phyloP scores from a whole-genome alignment of 192 early-diverging fungal species.

The Mortierella antarctica region DNA sequence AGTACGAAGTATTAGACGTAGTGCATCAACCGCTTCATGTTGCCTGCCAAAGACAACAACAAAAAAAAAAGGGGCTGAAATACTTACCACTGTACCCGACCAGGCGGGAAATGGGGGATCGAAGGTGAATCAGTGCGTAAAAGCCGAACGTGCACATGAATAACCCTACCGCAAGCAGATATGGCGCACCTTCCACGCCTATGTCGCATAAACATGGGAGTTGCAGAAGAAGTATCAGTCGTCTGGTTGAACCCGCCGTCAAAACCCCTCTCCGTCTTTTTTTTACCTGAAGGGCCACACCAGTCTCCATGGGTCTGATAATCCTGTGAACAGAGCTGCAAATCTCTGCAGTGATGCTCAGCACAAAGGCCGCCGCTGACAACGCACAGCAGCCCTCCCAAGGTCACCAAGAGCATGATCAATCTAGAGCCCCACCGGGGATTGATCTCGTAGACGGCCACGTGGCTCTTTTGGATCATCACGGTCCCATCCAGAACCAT shows the following conservation, averaged over 20 bases:
- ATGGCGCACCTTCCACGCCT: constrained; percentile 48
- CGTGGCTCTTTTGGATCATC: constrained; percentile 38
- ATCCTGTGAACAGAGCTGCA: constrained; percentile 25
- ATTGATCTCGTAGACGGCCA: constrained; percentile 46
- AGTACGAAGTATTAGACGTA: not conserved
- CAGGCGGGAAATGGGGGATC: constrained; percentile 24
- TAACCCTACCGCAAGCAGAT: constrained; percentile 35
- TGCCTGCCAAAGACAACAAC: not conserved
- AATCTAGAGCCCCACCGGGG: constrained; percentile 42
- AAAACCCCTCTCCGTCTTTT: not conserved
- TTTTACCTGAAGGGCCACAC: constrained; percentile 48
- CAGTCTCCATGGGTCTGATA: constrained; percentile 32
- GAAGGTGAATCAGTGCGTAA: constrained; percentile 27
- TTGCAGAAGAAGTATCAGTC: too few relatives aligned
- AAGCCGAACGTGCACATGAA: constrained; percentile 41
- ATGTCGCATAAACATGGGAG: not conserved
- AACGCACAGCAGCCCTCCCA: constrained; percentile 23
- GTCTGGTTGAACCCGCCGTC: too few relatives aligned
- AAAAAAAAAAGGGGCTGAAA: not conserved
- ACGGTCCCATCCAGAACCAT: not conserved
- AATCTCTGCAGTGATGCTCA: constrained; percentile 30
- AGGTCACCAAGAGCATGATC: constrained; percentile 28
- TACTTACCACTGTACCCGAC: constrained; percentile 49
- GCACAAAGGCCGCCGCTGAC: constrained; percentile 27
- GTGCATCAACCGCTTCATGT: not conserved